Percentiles rank a stretch among this genome's conserved stretches.
Evolutionary conservation across 1,284 basidiomycete genomes (phyloP).

Genomic region (Puccinia triticina): DNA sequence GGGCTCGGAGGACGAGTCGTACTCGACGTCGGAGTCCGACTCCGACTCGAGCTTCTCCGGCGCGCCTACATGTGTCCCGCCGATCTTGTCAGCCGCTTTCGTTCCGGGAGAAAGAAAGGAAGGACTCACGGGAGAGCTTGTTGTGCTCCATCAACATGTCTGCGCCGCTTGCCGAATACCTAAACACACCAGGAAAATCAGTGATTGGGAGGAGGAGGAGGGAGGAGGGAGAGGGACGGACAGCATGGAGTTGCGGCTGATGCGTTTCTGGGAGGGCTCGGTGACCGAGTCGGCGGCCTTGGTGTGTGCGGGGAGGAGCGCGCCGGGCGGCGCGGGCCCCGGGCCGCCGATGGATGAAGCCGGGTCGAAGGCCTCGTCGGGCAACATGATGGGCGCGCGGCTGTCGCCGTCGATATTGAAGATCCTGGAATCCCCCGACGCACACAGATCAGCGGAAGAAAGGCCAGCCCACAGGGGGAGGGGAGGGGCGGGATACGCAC

Average conservation of each 20-base stretch:
- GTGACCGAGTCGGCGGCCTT: background rate
- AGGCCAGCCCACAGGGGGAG: background rate
- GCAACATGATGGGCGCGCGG: constrained; percentile 37
- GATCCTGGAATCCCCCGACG: background rate
- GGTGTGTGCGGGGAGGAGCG: background rate
- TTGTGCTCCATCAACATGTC: constrained; percentile 48
- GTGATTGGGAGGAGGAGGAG: too few relatives aligned
- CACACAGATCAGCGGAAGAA: background rate
- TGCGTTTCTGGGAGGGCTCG: constrained; percentile 6
- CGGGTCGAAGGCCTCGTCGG: constrained; percentile 1
- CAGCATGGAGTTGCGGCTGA: constrained; percentile 47
- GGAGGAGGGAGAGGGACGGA: background rate
- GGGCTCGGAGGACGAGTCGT: constrained; percentile 47
- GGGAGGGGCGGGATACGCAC: constrained; percentile 4
- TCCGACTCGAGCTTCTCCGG: constrained; percentile 18
- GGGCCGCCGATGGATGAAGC: background rate
- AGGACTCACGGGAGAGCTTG: constrained; percentile 27
- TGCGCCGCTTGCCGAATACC: constrained; percentile 45
- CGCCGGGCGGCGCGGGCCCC: too few relatives aligned
- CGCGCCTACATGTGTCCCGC: background rate
- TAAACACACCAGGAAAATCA: background rate
- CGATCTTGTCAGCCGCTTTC: too few relatives aligned
- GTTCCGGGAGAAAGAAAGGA: background rate
- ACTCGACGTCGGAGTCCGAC: constrained; percentile 47
- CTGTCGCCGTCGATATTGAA: constrained; percentile 48